phyloP scores from a whole-genome alignment of 108 stramenopile species.

The Nannochloropsis oceanica region DNA sequence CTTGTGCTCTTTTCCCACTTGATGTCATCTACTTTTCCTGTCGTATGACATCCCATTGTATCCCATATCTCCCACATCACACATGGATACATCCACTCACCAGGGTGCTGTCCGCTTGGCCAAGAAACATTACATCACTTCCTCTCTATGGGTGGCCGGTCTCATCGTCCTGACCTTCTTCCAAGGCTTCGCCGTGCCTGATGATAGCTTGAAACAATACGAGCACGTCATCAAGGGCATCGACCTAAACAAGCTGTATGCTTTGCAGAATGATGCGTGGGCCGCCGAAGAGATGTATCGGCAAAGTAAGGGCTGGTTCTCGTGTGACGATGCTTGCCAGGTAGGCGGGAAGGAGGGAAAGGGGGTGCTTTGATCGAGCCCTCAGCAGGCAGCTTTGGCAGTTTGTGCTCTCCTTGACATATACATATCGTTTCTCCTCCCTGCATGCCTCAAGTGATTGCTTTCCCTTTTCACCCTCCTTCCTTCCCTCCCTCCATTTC shows the following conservation, averaged over 20 bases:
- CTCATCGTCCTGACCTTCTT: background rate
- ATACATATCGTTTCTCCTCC: too few species aligned
- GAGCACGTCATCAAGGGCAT: background rate
- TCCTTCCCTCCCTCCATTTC: too few species aligned
- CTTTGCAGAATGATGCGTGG: background rate
- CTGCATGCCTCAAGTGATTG: too few species aligned
- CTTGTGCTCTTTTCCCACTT: too few species aligned
- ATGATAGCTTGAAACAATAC: background rate
- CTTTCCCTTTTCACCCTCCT: too few species aligned
- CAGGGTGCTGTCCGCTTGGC: background rate
- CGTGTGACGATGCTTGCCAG: background rate
- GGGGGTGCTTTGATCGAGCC: too few species aligned
- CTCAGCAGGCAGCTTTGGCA: too few species aligned
- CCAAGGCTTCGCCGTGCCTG: background rate
- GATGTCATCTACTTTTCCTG: too few species aligned
- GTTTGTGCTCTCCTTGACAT: too few species aligned
- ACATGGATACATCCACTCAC: too few species aligned
- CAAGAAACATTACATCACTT: background rate
- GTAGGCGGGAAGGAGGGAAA: background rate
- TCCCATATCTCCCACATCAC: too few species aligned
- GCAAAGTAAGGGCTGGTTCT: background rate
- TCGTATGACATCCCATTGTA: too few species aligned
- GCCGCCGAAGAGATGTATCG: background rate
- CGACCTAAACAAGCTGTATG: background rate
- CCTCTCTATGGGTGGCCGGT: background rate